These are phyloP conservation scores for Ascochyta pisi DNA, from an alignment of 2,329 filamentous ascomycete species.

Conservation along the genomic window DNA sequence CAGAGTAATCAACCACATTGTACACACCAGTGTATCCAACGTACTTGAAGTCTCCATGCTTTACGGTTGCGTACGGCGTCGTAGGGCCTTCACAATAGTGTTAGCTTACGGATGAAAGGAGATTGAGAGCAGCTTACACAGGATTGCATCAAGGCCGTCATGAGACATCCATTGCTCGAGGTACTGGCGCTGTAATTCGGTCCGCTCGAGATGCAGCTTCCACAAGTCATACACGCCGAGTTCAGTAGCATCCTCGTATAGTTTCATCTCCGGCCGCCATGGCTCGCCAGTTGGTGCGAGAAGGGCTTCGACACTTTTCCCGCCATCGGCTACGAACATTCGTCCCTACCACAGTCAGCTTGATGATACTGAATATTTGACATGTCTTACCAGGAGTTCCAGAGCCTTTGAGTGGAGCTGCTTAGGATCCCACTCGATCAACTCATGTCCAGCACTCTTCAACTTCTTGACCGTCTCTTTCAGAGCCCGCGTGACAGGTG, in stretches of 20 bases:
- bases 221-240: conserved; percentile 56
- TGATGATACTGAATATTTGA: neutral
- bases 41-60: conserved; percentile 54
- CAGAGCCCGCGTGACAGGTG: conserved; percentile 63
- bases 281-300: conserved; percentile 53
- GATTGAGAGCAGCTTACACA: conserved; percentile 33
- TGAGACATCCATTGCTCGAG: conserved; percentile 55
- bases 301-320: conserved; percentile 53
- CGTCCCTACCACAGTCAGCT: conserved; percentile 32
- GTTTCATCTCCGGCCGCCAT: conserved; percentile 58
- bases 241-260: conserved; percentile 54
- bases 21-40: conserved; percentile 57
- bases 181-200: conserved; percentile 51
- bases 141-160: conserved; percentile 53
- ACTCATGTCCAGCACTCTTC: conserved; percentile 58
- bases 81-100: conserved; percentile 44
- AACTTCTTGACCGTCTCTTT: conserved; percentile 62
- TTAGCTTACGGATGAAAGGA: conserved; percentile 12
- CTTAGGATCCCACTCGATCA: conserved; percentile 63
- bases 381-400: conserved; percentile 54
- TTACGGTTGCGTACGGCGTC: conserved; percentile 53
- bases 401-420: conserved; percentile 59
- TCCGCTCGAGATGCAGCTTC: conserved; percentile 58
- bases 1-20: conserved; percentile 57
- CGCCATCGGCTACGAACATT: conserved; percentile 61